Evolutionary conservation across 768 basidiomycete species (phyloP).

Genomic region (Suillus variegatus): DNA sequence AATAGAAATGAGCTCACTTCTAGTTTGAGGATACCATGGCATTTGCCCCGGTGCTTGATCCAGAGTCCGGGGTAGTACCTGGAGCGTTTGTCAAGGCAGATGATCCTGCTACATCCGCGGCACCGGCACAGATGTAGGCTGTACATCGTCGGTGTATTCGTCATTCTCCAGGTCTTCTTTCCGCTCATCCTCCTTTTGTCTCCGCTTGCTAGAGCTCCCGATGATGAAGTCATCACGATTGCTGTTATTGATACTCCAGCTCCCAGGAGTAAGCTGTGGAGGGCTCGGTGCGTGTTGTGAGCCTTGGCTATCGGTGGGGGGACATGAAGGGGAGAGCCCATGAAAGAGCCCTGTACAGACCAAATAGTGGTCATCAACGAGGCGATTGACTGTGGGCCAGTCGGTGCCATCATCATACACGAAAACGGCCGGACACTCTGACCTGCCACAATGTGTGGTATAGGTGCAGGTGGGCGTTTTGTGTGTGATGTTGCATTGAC

Average conservation of each 20-base stretch:
- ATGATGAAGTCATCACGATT: background rate
- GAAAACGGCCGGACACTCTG: slow-evolving; percentile 21
- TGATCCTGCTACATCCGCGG: slow-evolving; percentile 27
- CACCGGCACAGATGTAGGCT: slow-evolving; percentile 30
- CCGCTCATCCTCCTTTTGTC: slow-evolving; percentile 30
- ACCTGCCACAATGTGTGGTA: slow-evolving; percentile 18
- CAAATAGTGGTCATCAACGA: slow-evolving; percentile 26
- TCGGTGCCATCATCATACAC: slow-evolving; percentile 24
- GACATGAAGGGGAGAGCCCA: background rate
- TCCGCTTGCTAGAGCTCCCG: slow-evolving; percentile 23
- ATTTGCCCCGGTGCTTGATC: slow-evolving; percentile 34
- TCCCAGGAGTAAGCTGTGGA: too few relatives aligned
- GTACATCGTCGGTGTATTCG: slow-evolving; percentile 25
- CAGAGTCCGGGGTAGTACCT: slow-evolving; percentile 38
- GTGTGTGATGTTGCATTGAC: background rate
- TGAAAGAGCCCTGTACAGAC: slow-evolving; percentile 18
- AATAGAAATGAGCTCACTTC: slow-evolving; percentile 22
- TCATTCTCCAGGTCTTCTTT: slow-evolving; percentile 31
- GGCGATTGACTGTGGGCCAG: slow-evolving; percentile 27
- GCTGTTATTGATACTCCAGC: background rate
- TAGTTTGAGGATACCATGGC: slow-evolving; percentile 22
- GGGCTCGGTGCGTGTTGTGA: too few relatives aligned
- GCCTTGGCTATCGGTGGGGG: background rate
- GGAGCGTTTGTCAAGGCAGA: slow-evolving; percentile 35
- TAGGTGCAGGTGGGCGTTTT: background rate